A percentile compares a stretch with the other conserved stretches of the same genome.
Conservation (phyloP, 2,329 filamentous ascomycete species). For the Aspergillus eucalypticola region DNA sequence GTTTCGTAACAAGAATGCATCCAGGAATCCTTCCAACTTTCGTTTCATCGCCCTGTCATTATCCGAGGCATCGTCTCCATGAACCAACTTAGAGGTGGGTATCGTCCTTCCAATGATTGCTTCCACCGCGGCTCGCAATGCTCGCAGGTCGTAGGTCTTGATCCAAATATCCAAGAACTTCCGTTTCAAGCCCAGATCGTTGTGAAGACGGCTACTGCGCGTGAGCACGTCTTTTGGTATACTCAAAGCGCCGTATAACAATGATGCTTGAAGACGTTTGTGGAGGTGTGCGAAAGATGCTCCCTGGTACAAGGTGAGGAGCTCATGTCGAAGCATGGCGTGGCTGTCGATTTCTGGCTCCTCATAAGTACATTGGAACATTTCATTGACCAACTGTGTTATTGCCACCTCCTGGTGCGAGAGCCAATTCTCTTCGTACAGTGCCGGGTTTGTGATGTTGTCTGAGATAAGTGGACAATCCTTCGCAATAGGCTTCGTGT, state of each 20-base stretch:
- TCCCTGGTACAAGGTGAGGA: slow-evolving; percentile 58
- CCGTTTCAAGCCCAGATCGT: slow-evolving; percentile 60
- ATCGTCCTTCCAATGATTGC: slow-evolving; percentile 60
- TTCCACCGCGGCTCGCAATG: slow-evolving; percentile 57
- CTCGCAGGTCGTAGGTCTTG: slow-evolving; percentile 56
- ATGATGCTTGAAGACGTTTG: slow-evolving; percentile 59
- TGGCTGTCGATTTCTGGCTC: slow-evolving; percentile 24
- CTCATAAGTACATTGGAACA: slow-evolving; percentile 48
- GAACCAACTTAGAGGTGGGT: slow-evolving; percentile 20
- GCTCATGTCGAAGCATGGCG: slow-evolving; percentile 45
- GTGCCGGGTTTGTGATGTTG: slow-evolving; percentile 55
- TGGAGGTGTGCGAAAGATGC: slow-evolving; percentile 53
- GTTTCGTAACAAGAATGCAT: slow-evolving; percentile 59
- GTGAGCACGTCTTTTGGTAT: slow-evolving; percentile 55
- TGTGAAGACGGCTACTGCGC: slow-evolving; percentile 50
- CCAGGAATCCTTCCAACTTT: slow-evolving; percentile 55
- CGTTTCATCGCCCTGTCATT: slow-evolving; percentile 38
- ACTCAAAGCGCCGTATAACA: slow-evolving; percentile 59
- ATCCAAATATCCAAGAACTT: slow-evolving; percentile 61
- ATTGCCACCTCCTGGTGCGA: slow-evolving; percentile 62
- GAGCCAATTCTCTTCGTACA: slow-evolving; percentile 66
- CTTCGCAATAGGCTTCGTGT: slow-evolving; percentile 23
- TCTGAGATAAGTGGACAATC: slow-evolving; percentile 57
- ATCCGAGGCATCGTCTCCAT: neutral
- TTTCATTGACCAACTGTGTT: slow-evolving; percentile 59